Conservation (phyloP, 2,329 filamentous ascomycete species). For the Ascochyta pisi region DNA sequence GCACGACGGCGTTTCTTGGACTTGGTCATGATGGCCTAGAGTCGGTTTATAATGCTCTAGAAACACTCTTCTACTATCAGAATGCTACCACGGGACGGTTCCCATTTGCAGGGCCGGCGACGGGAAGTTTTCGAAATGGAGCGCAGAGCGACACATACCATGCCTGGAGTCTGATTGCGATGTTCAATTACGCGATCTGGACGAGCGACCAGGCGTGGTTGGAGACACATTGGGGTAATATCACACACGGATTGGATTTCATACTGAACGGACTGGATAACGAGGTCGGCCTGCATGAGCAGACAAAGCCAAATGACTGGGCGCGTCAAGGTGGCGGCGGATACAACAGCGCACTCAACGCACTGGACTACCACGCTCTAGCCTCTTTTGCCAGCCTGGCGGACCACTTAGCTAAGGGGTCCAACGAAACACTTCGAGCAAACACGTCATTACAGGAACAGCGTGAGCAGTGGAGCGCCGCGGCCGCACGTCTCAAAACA, state of each 20-base stretch:
- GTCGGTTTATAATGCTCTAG: slow-evolving; percentile 22
- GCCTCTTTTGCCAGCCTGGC: slow-evolving; percentile 27
- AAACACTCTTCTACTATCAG: slow-evolving; percentile 30
- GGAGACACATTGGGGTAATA: slow-evolving; percentile 21
- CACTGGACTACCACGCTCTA: slow-evolving; percentile 42
- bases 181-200: slow-evolving; percentile 30
- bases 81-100: slow-evolving; percentile 27
- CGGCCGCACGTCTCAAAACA: slow-evolving; percentile 14
- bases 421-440: too few species aligned
- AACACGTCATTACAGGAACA: too few species aligned
- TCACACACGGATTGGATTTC: slow-evolving; percentile 24
- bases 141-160: slow-evolving; percentile 33
- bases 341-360: slow-evolving; percentile 44
- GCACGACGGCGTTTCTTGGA: slow-evolving; percentile 12
- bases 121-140: slow-evolving; percentile 12
- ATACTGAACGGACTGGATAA: slow-evolving; percentile 18
- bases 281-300: slow-evolving; percentile 21
- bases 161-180: slow-evolving; percentile 29
- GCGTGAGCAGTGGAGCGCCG: slow-evolving; percentile 1
- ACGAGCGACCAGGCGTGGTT: slow-evolving; percentile 22
- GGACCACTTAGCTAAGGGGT: slow-evolving; percentile 5
- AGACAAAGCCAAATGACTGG: slow-evolving; percentile 39
- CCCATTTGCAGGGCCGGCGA: slow-evolving; percentile 27
- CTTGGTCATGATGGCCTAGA: slow-evolving; percentile 19
- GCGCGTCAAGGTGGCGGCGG: slow-evolving; percentile 38